A percentile compares a stretch with the other conserved stretches of the same genome.
Conservation (phyloP, 768 basidiomycete species). For the Austroboletus eburneus region DNA sequence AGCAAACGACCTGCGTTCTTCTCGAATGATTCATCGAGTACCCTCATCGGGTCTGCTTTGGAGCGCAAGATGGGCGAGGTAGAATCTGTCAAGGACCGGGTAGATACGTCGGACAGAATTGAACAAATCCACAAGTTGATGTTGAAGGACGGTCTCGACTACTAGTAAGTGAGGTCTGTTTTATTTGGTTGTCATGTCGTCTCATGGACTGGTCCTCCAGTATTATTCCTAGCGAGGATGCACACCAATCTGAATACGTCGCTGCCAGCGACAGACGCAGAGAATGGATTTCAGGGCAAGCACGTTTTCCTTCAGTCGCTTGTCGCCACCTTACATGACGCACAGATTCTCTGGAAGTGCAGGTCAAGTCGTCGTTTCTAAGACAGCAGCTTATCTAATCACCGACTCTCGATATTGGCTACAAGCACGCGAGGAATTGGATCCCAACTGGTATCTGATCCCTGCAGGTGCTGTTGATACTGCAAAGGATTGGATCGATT, state of each 20-base stretch:
- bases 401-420: conserved; percentile 83
- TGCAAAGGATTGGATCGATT: conserved; percentile 76
- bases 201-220: conserved; percentile 35
- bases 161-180: conserved; percentile 53
- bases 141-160: conserved; percentile 64
- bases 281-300: conserved; percentile 74
- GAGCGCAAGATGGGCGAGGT: conserved; percentile 67
- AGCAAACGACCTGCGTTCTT: conserved; percentile 40
- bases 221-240: conserved; percentile 74
- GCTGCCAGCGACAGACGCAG: conserved; percentile 71
- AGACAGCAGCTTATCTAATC: conserved; percentile 64
- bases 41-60: conserved; percentile 69
- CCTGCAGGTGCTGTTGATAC: conserved; percentile 48
- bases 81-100: conserved; percentile 47
- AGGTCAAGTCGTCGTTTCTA: conserved; percentile 68
- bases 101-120: conserved; percentile 58
- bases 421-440: conserved; percentile 68
- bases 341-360: conserved; percentile 60
- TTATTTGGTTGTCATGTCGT: conserved; percentile 1
- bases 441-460: conserved; percentile 70
- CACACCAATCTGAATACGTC: conserved; percentile 82
- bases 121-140: conserved; percentile 62
- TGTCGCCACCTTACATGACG: conserved; percentile 10
- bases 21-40: conserved; percentile 61
- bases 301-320: conserved; percentile 27